These are phyloP conservation scores for Apiospora aurea DNA, from an alignment of 2,329 filamentous ascomycete species.

Conservation along the genomic window DNA sequence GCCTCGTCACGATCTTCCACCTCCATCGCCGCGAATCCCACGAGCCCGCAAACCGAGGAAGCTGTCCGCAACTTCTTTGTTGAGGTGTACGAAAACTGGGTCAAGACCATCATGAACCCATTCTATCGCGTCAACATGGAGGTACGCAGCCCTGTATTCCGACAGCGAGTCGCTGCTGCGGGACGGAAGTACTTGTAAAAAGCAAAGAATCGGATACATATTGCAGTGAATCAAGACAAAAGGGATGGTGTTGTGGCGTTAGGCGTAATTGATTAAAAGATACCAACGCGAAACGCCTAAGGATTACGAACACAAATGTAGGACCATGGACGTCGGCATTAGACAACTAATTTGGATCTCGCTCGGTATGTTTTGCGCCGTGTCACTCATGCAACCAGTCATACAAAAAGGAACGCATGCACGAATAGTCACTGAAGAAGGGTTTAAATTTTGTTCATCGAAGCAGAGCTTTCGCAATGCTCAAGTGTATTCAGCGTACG, in stretches of 20 bases:
- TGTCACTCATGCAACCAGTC: neutral
- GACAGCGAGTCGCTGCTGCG: constrained; percentile 80
- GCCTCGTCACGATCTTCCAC: constrained; percentile 64
- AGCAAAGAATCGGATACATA: neutral
- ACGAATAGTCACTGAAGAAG: neutral
- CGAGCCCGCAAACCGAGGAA: constrained; percentile 89
- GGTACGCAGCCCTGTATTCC: constrained; percentile 86
- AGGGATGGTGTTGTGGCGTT: constrained; percentile 8
- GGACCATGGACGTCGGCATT: neutral
- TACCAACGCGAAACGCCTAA: neutral
- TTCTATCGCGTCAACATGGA: constrained; percentile 90
- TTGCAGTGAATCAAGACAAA: neutral
- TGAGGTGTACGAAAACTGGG: constrained; percentile 95
- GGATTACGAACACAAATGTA: neutral
- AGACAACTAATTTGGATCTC: no score
- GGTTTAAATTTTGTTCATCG: neutral
- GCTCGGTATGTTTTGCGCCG: no score
- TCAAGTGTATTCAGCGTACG: constrained; percentile 21
- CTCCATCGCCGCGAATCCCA: constrained; percentile 84
- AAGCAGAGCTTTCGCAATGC: constrained; percentile 10
- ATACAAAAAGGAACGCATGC: neutral
- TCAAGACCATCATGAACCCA: constrained; percentile 96
- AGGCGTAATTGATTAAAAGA: neutral
- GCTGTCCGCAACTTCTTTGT: constrained; percentile 93
- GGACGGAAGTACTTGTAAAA: constrained; percentile 88